phyloP scores from a whole-genome alignment of 2,329 filamentous ascomycete genomes.

The Cytospora mali region DNA sequence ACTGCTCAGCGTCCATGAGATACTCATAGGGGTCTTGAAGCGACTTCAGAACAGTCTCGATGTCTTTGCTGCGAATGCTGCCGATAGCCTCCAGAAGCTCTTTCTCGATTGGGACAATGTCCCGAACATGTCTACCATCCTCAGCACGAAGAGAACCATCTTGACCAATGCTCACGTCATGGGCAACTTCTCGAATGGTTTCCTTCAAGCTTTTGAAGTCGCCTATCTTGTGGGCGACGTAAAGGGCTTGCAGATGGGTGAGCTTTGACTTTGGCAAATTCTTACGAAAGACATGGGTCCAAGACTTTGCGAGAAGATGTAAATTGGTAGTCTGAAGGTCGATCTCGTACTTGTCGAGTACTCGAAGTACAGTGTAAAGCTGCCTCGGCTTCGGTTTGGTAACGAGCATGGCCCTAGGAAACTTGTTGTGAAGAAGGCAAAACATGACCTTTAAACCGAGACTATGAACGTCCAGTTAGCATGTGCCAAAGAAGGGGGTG shows the following conservation, averaged over 20 bases:
- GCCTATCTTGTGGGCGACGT: slow-evolving; percentile 19
- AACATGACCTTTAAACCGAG: slow-evolving; percentile 26
- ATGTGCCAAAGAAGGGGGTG: too few species aligned
- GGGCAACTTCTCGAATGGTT: slow-evolving; percentile 17
- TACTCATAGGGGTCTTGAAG: slow-evolving; percentile 14
- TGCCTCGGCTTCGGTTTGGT: slow-evolving; percentile 21
- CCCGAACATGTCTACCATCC: slow-evolving; percentile 5
- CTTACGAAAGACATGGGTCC: slow-evolving; percentile 18
- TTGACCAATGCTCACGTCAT: slow-evolving; percentile 12
- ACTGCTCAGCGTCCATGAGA: slow-evolving; percentile 15
- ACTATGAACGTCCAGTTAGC: neutral
- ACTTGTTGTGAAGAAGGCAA: slow-evolving; percentile 22
- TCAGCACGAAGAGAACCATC: slow-evolving; percentile 6
- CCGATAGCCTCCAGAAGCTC: slow-evolving; percentile 13
- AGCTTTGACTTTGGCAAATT: slow-evolving; percentile 11
- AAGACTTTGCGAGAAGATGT: slow-evolving; percentile 16
- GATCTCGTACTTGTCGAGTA: slow-evolving; percentile 24
- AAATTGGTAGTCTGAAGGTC: slow-evolving; percentile 17
- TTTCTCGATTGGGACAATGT: slow-evolving; percentile 7
- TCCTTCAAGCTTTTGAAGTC: slow-evolving; percentile 25
- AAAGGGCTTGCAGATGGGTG: slow-evolving; percentile 6
- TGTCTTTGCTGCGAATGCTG: slow-evolving; percentile 7
- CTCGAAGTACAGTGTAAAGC: slow-evolving; percentile 15
- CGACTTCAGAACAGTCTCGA: slow-evolving; percentile 7
- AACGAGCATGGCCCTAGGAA: slow-evolving; percentile 13